Evolutionary conservation across 345 rosid genomes (phyloP).

Genomic region (Cardamine resedifolia): DNA sequence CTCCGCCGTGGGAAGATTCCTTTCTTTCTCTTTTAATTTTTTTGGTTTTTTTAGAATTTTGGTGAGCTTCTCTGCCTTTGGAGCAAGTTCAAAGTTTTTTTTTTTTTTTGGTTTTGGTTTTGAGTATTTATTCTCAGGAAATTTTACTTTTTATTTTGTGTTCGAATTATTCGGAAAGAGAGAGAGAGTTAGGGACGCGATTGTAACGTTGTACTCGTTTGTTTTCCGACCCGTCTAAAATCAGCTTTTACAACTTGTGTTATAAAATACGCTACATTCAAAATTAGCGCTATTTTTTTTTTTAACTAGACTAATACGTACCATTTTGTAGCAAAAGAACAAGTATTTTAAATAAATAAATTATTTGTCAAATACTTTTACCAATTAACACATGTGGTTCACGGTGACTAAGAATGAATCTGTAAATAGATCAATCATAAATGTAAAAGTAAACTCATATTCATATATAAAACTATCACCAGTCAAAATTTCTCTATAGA

Average conservation of each 20-base stretch:
- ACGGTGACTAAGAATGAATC: neutral
- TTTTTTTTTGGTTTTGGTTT: neutral
- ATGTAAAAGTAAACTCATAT: neutral
- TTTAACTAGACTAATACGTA: neutral
- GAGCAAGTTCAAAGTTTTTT: conserved; percentile 38
- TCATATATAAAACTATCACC: neutral
- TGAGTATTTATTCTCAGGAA: conserved; percentile 32
- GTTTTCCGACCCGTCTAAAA: conserved; percentile 7
- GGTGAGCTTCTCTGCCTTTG: conserved; percentile 32
- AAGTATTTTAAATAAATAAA: neutral
- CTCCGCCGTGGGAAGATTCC: conserved; percentile 24
- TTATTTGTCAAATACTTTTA: neutral
- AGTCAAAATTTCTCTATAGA: neutral
- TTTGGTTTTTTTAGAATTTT: neutral
- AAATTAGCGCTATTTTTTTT: neutral
- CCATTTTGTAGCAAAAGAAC: neutral
- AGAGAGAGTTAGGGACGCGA: conserved; percentile 24
- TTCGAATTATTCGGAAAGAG: conserved; percentile 22
- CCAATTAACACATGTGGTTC: neutral
- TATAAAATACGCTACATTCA: neutral
- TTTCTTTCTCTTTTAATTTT: neutral
- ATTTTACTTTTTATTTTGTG: neutral
- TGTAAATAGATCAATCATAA: neutral
- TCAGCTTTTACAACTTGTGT: conserved; percentile 3
- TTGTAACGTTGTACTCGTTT: conserved; percentile 32